Base-by-base conservation (phyloP, 805 yeast genomes). In the Suhomyces sp. region DNA sequence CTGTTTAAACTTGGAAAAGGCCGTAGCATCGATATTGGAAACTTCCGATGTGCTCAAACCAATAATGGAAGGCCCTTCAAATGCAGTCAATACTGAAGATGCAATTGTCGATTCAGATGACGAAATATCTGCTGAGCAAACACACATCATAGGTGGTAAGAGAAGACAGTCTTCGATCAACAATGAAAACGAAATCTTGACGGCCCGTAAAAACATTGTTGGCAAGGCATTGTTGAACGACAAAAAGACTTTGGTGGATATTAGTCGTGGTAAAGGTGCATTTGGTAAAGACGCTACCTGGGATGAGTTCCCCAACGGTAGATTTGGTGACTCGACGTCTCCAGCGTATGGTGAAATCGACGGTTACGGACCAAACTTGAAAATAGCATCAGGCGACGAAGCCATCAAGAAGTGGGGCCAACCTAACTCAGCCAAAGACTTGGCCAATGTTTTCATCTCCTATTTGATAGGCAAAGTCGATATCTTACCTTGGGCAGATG, bases 321-420 rank as follows among this genome's bases (percentile, higher is more conserved):
- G 98, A 72, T 90, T 89, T 68, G 96, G 97, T 72, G 96, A 91
- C 71, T 88, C 97, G 0, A 78, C 94, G 61, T 89, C 97, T 31
- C 97, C 97, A 17, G 98, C 98, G 1, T 93, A 88, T 69, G 99
- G 98, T 75, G 97, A 93, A 71, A 89, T 93, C 60, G 97, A 92
- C 67, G 98, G 98, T 27, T 94, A 93, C 67, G 98, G 98, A 2
- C 97, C 97, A 0, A 82, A 87, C 2, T 79, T 94, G 61, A 92
- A 92, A 63, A 84, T 89, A 4, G 80, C 86, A 45, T 57, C 74
- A 6, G 79, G 84, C 10, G 76, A 80, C 35, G 82, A 78, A 61
- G 96, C 96, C 0, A 73, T 79, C 47, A 82, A 81, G 49, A 74
- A 83, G 17, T 92, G 97, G 97, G 97, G 96, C 0, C 72, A 77